Percentiles rank a stretch among this genome's conserved stretches.
These are phyloP conservation scores for Noccaea caerulescens DNA, from an alignment of 345 rosid genomes.

Conservation along the genomic window DNA sequence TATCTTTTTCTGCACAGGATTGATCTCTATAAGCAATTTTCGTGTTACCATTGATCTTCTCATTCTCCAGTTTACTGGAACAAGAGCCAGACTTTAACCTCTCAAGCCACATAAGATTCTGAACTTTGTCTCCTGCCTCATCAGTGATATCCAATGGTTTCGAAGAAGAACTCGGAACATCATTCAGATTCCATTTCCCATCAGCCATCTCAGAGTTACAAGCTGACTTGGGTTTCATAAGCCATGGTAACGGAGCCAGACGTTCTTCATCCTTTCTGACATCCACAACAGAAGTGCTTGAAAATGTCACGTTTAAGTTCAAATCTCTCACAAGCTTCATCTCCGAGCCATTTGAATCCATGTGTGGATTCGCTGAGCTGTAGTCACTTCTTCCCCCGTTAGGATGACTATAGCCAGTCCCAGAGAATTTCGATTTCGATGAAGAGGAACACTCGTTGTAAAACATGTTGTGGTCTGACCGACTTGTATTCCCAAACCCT, in stretches of 20 bases:
- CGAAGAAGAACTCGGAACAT: conserved; percentile 39
- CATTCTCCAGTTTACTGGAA: conserved; percentile 43
- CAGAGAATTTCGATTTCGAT: conserved; percentile 42
- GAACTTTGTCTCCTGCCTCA: conserved; percentile 39
- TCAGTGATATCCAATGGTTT: conserved; percentile 45
- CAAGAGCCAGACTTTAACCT: conserved; percentile 39
- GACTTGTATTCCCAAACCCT: conserved; percentile 37
- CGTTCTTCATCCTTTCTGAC: conserved; percentile 55
- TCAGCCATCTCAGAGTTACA: conserved; percentile 46
- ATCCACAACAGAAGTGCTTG: conserved; percentile 45
- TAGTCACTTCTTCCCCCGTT: conserved; percentile 43
- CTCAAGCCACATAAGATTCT: conserved; percentile 46
- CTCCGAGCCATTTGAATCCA: conserved; percentile 42
- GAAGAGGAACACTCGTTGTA: conserved; percentile 46
- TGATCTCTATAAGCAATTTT: conserved; percentile 50
- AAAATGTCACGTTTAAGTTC: conserved; percentile 43
- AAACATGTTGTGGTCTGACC: conserved; percentile 42
- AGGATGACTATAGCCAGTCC: conserved; percentile 25
- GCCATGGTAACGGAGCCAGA: conserved; percentile 54
- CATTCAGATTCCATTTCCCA: conserved; percentile 46
- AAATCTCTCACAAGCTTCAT: conserved; percentile 47
- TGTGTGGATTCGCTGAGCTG: conserved; percentile 9
- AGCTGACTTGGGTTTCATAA: conserved; percentile 40
- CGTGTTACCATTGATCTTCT: conserved; percentile 40
- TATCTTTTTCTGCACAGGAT: conserved; percentile 51